These are phyloP conservation scores for Leptographium radiaticola DNA, from an alignment of 2,329 filamentous ascomycete species.

Conservation along the genomic window DNA sequence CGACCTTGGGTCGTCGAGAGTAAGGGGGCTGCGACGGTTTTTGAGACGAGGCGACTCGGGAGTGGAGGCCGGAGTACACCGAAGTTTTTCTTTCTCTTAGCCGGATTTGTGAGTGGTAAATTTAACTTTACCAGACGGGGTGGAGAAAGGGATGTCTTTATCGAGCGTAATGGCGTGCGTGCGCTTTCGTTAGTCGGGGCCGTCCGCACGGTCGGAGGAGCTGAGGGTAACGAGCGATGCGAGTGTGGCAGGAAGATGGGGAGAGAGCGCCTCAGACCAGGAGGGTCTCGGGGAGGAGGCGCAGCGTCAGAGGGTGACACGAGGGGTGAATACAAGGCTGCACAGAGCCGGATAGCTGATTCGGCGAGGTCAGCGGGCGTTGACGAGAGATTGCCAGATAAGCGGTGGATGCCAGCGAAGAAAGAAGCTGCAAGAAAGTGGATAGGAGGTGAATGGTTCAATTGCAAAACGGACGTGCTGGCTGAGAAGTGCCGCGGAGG, in stretches of 20 bases:
- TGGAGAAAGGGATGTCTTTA: background rate
- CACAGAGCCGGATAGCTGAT: background rate
- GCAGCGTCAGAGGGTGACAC: background rate
- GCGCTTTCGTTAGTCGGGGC: too few species aligned
- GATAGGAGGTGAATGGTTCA: background rate
- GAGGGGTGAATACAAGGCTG: slow-evolving; percentile 1
- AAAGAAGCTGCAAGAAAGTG: background rate
- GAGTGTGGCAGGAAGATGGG: background rate
- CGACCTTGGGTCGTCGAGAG: background rate
- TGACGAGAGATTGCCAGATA: background rate
- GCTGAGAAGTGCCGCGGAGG: background rate
- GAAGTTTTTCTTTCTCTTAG: background rate
- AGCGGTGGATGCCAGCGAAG: background rate
- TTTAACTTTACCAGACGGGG: background rate
- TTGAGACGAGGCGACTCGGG: background rate
- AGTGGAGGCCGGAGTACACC: background rate
- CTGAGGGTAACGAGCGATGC: background rate
- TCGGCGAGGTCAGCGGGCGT: background rate
- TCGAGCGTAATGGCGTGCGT: too few species aligned
- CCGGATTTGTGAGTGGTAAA: slow-evolving; percentile 1
- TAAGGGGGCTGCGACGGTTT: background rate
- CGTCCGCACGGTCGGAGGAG: too few species aligned
- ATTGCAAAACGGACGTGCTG: background rate
- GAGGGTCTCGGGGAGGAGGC: background rate
- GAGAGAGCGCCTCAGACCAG: background rate